These are phyloP conservation scores for Phytopythium aichiense DNA, from an alignment of 352 stramenopile species.

Conservation along the genomic window DNA sequence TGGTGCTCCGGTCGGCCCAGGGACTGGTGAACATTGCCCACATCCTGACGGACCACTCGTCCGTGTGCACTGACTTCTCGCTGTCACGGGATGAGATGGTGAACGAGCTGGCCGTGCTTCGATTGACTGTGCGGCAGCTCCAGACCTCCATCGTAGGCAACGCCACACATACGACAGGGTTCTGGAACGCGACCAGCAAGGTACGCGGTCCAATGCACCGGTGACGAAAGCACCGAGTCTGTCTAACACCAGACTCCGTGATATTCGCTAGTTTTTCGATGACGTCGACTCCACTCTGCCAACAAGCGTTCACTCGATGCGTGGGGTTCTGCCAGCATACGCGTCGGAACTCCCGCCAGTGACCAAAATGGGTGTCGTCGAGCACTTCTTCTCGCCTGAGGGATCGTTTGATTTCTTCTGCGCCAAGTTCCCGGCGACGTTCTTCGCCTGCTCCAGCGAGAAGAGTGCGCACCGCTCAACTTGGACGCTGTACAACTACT, in stretches of 20 bases:
- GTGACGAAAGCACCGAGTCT: constrained; percentile 1
- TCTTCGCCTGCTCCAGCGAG: constrained; percentile 46
- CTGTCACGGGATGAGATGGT: constrained; percentile 38
- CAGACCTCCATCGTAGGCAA: constrained; percentile 39
- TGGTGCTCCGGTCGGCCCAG: constrained; percentile 60
- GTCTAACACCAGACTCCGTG: not conserved
- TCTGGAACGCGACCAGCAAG: constrained; percentile 63
- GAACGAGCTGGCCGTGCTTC: constrained; percentile 32
- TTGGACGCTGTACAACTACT: constrained; percentile 75
- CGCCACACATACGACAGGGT: constrained; percentile 19
- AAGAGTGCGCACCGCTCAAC: constrained; percentile 15
- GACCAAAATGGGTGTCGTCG: constrained; percentile 54
- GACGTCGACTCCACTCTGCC: constrained; percentile 23
- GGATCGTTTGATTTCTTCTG: constrained; percentile 78
- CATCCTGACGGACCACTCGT: constrained; percentile 58
- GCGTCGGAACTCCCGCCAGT: constrained; percentile 38
- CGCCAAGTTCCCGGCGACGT: constrained; percentile 45
- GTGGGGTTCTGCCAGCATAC: constrained; percentile 55
- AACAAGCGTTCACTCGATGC: constrained; percentile 40
- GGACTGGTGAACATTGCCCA: constrained; percentile 62
- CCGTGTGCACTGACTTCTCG: constrained; percentile 46
- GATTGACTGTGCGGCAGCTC: constrained; percentile 21
- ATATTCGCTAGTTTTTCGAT: constrained; percentile 42
- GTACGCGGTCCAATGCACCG: constrained; percentile 4
- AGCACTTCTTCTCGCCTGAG: constrained; percentile 64